phyloP scores from a whole-genome alignment of 2,329 filamentous ascomycete genomes.

The Paraphoma chrysanthemicola region DNA sequence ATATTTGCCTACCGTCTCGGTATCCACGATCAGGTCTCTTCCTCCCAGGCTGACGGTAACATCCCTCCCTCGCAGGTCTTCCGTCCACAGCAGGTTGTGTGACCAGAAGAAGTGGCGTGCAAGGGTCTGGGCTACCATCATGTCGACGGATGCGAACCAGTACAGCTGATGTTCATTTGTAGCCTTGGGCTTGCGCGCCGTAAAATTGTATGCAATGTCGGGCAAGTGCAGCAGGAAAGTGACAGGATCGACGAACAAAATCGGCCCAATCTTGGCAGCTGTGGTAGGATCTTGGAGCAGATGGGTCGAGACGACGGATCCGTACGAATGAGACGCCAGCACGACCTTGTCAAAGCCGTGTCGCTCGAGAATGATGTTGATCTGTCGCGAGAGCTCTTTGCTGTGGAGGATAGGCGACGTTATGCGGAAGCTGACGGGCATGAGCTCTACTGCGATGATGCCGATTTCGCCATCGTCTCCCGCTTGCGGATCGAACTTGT shows the following conservation, averaged over 20 bases:
- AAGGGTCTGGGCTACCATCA: constrained; percentile 69
- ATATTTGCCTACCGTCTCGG: constrained; percentile 64
- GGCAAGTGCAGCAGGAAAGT: constrained; percentile 72
- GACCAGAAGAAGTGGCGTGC: constrained; percentile 75
- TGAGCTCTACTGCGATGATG: constrained; percentile 70
- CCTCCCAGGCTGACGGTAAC: constrained; percentile 67
- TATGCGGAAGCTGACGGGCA: constrained; percentile 70
- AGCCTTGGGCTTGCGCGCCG: constrained; percentile 33
- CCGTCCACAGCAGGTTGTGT: constrained; percentile 74
- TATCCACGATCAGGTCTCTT: constrained; percentile 71
- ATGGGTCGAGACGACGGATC: constrained; percentile 68
- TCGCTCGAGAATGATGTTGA: constrained; percentile 63
- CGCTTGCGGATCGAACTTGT: constrained; percentile 36
- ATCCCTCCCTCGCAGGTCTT: constrained; percentile 60
- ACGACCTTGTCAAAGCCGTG: constrained; percentile 67
- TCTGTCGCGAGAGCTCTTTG: constrained; percentile 62
- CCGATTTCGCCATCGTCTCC: constrained; percentile 60
- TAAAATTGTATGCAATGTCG: constrained; percentile 75
- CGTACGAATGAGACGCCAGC: constrained; percentile 68
- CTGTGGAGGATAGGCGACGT: constrained; percentile 61
- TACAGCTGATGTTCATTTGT: constrained; percentile 76
- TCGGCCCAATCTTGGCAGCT: constrained; percentile 55
- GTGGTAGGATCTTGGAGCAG: constrained; percentile 61
- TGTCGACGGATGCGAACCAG: constrained; percentile 74
- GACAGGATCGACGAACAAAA: constrained; percentile 68